A percentile compares a stretch with the other conserved stretches of the same genome.
These are phyloP conservation scores for Paramarasmius palmivorus DNA, from an alignment of 1,284 basidiomycete species.

Conservation along the genomic window DNA sequence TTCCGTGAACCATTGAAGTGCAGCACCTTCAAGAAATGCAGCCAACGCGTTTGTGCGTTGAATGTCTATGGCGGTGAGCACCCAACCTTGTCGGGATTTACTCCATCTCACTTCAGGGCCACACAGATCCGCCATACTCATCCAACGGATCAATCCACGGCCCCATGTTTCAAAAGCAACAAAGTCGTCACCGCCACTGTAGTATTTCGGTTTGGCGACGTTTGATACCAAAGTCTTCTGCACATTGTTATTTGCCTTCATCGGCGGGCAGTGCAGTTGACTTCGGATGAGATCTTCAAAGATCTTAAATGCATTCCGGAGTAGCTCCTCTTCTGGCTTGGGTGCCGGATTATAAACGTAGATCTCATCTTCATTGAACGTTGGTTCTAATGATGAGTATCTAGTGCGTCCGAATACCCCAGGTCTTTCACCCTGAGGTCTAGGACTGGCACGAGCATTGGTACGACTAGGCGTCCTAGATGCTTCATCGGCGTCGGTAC, in stretches of 20 bases:
- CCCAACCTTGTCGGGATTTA: background rate
- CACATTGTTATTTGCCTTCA: background rate
- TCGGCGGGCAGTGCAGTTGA: background rate
- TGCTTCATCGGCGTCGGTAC: too few species aligned
- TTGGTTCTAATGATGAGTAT: conserved; percentile 2
- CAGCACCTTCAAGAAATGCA: background rate
- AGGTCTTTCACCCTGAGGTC: too few species aligned
- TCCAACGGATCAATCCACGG: conserved; percentile 5
- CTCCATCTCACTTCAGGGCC: background rate
- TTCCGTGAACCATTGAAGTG: conserved; percentile 6
- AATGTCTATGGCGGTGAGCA: conserved; percentile 5
- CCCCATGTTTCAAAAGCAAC: conserved; percentile 8
- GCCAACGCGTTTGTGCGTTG: conserved; percentile 4
- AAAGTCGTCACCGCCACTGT: conserved; percentile 4
- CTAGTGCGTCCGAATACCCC: too few species aligned
- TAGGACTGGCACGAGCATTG: background rate
- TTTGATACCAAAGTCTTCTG: conserved; percentile 9
- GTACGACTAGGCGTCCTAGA: too few species aligned
- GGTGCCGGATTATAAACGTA: conserved; percentile 7
- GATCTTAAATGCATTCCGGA: background rate
- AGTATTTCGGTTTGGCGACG: conserved; percentile 6
- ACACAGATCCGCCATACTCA: conserved; percentile 9
- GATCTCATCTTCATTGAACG: background rate
- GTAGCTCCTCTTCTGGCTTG: conserved; percentile 5
- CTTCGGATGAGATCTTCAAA: conserved; percentile 4